These are phyloP conservation scores for Quercus ilex DNA, from an alignment of 306 rosid species.

Conservation along the genomic window DNA sequence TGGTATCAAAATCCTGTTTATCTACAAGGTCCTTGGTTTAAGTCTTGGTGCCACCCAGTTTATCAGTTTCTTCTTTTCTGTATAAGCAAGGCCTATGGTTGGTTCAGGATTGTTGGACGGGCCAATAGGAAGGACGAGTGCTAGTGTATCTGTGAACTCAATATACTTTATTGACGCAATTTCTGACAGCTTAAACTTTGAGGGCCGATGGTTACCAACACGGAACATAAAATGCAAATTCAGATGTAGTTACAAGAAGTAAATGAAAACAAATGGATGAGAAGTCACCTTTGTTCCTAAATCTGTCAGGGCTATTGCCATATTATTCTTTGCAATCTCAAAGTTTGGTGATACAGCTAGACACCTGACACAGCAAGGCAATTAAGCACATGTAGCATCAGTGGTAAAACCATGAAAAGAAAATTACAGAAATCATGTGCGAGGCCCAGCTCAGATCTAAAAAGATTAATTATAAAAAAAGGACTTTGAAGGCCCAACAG, in stretches of 20 bases:
- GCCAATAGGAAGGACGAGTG: not conserved
- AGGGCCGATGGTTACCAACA: not conserved
- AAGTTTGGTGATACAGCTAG: conserved; percentile 96
- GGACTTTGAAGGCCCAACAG: not conserved
- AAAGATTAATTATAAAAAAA: not conserved
- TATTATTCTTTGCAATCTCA: conserved; percentile 97
- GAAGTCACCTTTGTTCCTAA: conserved; percentile 89
- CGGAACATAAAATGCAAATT: not conserved
- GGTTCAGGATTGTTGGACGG: not conserved
- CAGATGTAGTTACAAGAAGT: not conserved
- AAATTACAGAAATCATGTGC: conserved; percentile 1
- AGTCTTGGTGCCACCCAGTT: not conserved
- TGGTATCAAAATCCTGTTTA: not conserved
- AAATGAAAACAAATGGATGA: not conserved
- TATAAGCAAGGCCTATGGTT: not conserved
- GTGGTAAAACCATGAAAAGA: not conserved
- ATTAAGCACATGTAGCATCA: conserved; percentile 11
- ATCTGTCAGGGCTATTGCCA: conserved; percentile 99
- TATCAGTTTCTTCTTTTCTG: not conserved
- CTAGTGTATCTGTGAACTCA: not conserved
- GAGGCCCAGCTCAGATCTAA: conserved; percentile 6
- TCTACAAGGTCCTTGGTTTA: not conserved
- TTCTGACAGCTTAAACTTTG: not conserved
- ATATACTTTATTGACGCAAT: not conserved
- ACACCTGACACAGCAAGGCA: conserved; percentile 62